These are phyloP conservation scores for Schizopora paradoxa DNA, from an alignment of 1,284 basidiomycete species.

Conservation along the genomic window DNA sequence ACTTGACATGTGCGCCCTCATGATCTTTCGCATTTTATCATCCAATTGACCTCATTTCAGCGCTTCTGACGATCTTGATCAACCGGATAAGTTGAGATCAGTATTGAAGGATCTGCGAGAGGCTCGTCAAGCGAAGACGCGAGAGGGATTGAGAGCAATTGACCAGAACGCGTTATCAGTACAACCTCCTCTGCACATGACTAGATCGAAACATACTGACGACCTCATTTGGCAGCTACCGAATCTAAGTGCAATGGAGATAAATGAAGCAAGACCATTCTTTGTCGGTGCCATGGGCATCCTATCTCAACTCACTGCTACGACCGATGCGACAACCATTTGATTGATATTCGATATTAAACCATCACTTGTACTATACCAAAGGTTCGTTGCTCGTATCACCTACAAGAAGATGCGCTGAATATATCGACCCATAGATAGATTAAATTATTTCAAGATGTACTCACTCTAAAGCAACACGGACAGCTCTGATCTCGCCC, in stretches of 20 bases:
- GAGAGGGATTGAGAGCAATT: slow-evolving; percentile 72
- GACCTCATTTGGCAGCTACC: slow-evolving; percentile 51
- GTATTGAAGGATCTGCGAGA: slow-evolving; percentile 93
- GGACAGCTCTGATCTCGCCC: too few species aligned
- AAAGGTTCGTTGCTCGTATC: too few species aligned
- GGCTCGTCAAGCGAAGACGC: slow-evolving; percentile 88
- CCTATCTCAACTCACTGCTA: slow-evolving; percentile 31
- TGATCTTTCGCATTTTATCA: not conserved
- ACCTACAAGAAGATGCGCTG: too few species aligned
- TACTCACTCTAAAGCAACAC: too few species aligned
- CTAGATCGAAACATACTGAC: slow-evolving; percentile 4
- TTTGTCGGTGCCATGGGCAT: slow-evolving; percentile 80
- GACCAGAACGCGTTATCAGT: slow-evolving; percentile 80
- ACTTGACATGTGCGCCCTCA: slow-evolving; percentile 62
- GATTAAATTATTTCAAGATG: too few species aligned
- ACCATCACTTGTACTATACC: too few species aligned
- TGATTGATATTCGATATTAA: too few species aligned
- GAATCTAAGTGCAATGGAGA: slow-evolving; percentile 85
- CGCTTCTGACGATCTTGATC: slow-evolving; percentile 84
- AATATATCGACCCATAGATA: too few species aligned
- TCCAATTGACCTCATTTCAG: slow-evolving; percentile 41
- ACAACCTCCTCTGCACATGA: slow-evolving; percentile 21
- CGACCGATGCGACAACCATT: too few species aligned
- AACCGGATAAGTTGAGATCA: slow-evolving; percentile 76
- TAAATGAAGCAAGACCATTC: slow-evolving; percentile 89